Base-by-base conservation (phyloP, 345 rosid genomes). In the Camelina neglecta region DNA sequence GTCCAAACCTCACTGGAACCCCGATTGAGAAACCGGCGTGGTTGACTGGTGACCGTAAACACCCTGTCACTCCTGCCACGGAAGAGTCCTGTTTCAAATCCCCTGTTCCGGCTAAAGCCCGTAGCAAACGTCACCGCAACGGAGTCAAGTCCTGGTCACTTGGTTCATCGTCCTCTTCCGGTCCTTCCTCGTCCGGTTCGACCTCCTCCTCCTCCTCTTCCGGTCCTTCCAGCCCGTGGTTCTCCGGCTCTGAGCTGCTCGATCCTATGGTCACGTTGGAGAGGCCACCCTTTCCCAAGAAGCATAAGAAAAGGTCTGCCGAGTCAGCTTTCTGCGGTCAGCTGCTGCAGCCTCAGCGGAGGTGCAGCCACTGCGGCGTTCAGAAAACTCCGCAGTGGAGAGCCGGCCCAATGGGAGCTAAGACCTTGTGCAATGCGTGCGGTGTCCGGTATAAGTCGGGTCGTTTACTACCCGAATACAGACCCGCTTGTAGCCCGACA, bases 121-220 rank as follows among this genome's bases (percentile, higher is more conserved):
- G 98, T 67, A 92, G 90, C 92, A 90, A 91, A 67, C 90, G 99
- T 7, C 10, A 82, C 7, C 83, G 97, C 56, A 84, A 84, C 26
- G 89, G 87, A 6, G 77, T 81, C 11, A 78, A 86, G 38, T 78
- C 61, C 21, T 90, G 98, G 97, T 78, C 90, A 7, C 82, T 85
- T 38, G 85, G 86, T 60, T 83, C 96, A 0, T 83, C 92, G 5
- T 83, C 88, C 36, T 65, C 84, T 4, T 79, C 92, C 0, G 75
- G 65, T 20, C 69, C 74, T 44, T 74, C 72, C 6, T 74, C 79
- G 0, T 73, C 79, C 8, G 47, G 72, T 41, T 73, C 82, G 7
- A 68, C 75, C 23, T 79, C 82, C 4, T 79, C 82, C 7, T 55
- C 78, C 39, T 63, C 79, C 42, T 73, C 79, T 4, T 74, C 82